phyloP scores from a whole-genome alignment of 2,329 filamentous ascomycete genomes.

The Thelonectria olida region DNA sequence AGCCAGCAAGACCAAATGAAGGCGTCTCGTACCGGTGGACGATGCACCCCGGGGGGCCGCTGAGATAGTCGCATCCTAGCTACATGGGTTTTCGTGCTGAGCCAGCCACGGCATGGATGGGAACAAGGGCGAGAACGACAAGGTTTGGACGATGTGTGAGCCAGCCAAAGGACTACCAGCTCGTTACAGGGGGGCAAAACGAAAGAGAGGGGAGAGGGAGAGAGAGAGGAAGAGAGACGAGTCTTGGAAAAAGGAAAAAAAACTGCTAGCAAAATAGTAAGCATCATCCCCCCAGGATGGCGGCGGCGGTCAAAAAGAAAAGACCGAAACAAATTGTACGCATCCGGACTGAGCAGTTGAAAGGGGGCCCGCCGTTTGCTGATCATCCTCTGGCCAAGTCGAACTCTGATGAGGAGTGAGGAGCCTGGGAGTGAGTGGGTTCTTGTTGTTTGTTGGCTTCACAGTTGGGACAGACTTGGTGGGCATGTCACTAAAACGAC shows the following conservation, averaged over 20 bases:
- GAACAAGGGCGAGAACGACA: conserved; percentile 2
- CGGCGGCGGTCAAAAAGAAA: conserved; percentile 13
- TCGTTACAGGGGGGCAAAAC: not conserved
- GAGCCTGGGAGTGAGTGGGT: too few relatives aligned
- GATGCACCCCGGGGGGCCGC: not conserved
- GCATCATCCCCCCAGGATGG: too few relatives aligned
- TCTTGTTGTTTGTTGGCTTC: too few relatives aligned
- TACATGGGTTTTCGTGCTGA: conserved; percentile 4
- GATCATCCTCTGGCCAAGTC: too few relatives aligned
- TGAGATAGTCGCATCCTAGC: conserved; percentile 10
- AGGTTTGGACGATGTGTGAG: conserved; percentile 14
- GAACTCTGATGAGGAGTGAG: too few relatives aligned
- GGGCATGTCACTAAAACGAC: too few relatives aligned
- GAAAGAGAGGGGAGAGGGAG: not conserved
- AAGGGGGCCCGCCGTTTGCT: too few relatives aligned
- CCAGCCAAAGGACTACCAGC: not conserved
- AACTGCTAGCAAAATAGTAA: too few relatives aligned
- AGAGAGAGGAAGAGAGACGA: not conserved
- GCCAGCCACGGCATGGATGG: conserved; percentile 15
- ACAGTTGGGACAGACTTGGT: too few relatives aligned
- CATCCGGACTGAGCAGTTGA: too few relatives aligned
- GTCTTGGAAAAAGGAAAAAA: not conserved
- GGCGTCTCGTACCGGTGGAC: not conserved
- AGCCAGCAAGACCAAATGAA: conserved; percentile 18
- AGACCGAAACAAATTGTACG: not conserved